Percentiles rank a stretch among this genome's conserved stretches.
Evolutionary conservation across 805 yeast species (phyloP).

Genomic region (Metschnikowia baotianmanensis): DNA sequence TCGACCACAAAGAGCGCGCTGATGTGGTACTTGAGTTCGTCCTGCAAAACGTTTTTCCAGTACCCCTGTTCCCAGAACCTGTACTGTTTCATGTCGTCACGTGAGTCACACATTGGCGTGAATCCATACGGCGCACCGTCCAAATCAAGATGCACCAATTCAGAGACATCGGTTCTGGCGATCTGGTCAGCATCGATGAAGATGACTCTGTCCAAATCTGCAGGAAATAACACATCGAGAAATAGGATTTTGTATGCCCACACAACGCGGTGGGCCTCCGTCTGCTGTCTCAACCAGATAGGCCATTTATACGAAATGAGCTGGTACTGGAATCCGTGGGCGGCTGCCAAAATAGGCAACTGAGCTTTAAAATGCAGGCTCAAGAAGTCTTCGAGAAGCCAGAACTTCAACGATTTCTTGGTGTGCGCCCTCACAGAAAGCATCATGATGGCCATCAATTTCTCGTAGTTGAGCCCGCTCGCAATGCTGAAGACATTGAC

Average conservation of each 20-base stretch:
- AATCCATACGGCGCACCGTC: conserved; percentile 84
- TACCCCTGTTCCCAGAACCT: conserved; percentile 93
- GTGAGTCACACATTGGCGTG: conserved; percentile 82
- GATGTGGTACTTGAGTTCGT: conserved; percentile 67
- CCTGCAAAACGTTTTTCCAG: conserved; percentile 67
- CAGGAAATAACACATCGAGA: conserved; percentile 85
- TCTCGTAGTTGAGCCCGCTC: conserved; percentile 76
- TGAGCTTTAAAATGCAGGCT: conserved; percentile 64
- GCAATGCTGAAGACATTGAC: conserved; percentile 81
- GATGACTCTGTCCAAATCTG: conserved; percentile 65
- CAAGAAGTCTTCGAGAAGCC: conserved; percentile 82
- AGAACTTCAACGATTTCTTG: conserved; percentile 64
- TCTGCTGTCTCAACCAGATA: conserved; percentile 75
- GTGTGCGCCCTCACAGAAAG: conserved; percentile 66
- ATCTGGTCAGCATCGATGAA: conserved; percentile 88
- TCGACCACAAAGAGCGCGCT: conserved; percentile 86
- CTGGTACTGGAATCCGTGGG: conserved; percentile 67
- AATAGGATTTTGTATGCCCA: conserved; percentile 90
- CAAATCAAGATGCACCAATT: conserved; percentile 64
- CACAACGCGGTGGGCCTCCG: conserved; percentile 72
- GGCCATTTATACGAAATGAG: conserved; percentile 93
- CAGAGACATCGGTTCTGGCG: conserved; percentile 70
- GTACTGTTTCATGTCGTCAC: conserved; percentile 77
- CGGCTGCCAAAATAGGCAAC: conserved; percentile 56
- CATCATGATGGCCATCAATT: conserved; percentile 75